Evolutionary conservation across 306 rosid species (phyloP), one percentile per base, ranked within the genome.

Genomic region (Pyrus betulifolia): DNA sequence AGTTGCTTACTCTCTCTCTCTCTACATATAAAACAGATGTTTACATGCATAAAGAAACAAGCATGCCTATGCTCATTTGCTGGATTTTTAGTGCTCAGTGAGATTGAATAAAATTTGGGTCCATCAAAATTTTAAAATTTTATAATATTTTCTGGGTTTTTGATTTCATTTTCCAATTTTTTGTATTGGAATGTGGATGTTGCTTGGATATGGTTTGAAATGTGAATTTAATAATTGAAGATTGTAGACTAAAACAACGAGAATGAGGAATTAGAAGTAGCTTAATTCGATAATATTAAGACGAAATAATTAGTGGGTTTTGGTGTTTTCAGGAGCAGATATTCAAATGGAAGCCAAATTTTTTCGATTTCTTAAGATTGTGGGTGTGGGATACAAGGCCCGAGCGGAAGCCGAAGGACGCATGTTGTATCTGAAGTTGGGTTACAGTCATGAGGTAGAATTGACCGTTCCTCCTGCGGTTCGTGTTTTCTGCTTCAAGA

Each of bases 391-490:
- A 45, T 91, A 91, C 91, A 91, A 93, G 82, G 98, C 93, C 42
- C 86, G 93, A 84, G 97, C 95, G 9, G 97, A 93, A 77, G 89
- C 92, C 52, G 90, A 85, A 38, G 97, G 97, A 11, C 78, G 87
- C n/a, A 62, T 90, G 33, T 80, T 93, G 88, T 87, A 65, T 80
- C 90, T 93, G 49, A 93, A 93, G 79, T 75, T 93, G 70, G 97
- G 98, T 59, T 91, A 93, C 82, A 91, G 98, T 71, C 98, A 93
- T 58, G 98, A 93, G 72, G 97, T 93, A 67, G 97, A 93, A 54
- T 66, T 91, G 72, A 76, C 86, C 1, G 93, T 87, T 25, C 97
- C 96, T 30, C 90, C 96, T 1, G 98, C 97, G 0, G 97, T 91
- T 27, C 91, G 93, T 1, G 96, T 87, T 62, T 91, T 93, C 86